Evolutionary conservation across 2,329 filamentous ascomycete species (phyloP).

Genomic region (Cladosporium halotolerans): DNA sequence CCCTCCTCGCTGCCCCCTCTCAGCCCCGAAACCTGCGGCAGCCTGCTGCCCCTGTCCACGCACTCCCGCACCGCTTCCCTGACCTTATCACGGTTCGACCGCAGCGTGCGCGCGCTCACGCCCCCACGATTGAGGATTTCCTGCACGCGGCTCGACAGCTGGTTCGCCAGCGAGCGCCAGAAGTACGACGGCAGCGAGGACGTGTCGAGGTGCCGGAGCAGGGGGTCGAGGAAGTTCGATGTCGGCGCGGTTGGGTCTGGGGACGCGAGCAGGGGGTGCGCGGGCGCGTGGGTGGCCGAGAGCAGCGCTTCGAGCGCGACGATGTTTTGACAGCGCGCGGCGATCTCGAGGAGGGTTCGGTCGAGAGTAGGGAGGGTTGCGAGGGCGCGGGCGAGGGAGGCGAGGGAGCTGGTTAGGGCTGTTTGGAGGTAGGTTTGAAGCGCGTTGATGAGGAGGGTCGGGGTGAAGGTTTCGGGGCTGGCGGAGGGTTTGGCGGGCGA

Average conservation of each 20-base stretch:
- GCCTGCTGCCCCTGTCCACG: conserved; percentile 68
- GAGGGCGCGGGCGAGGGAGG: conserved; percentile 67
- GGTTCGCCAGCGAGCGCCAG: conserved; percentile 81
- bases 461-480: conserved; percentile 49
- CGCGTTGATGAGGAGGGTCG: conserved; percentile 66
- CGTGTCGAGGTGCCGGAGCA: conserved; percentile 71
- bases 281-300: conserved; percentile 58
- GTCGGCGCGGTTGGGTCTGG: conserved; percentile 18
- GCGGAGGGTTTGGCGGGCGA: conserved; percentile 52
- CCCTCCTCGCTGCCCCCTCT: conserved; percentile 35
- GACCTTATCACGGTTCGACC: conserved; percentile 67
- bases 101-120: conserved; percentile 72
- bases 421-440: conserved; percentile 79
- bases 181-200: conserved; percentile 84
- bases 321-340: conserved; percentile 80
- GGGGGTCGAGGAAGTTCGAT: conserved; percentile 59
- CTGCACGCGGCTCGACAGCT: conserved; percentile 68
- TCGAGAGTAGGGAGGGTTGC: conserved; percentile 77
- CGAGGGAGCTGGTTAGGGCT: conserved; percentile 70
- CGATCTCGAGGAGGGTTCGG: conserved; percentile 72
- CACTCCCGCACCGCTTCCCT: conserved; percentile 74
- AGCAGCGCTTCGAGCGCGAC: conserved; percentile 80
- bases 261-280: conserved; percentile 56
- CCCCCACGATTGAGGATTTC: conserved; percentile 81
- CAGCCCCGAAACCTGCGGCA: conserved; percentile 51